These are phyloP conservation scores for Eutrema yunnanense DNA, from an alignment of 345 rosid genomes.

Conservation along the genomic window DNA sequence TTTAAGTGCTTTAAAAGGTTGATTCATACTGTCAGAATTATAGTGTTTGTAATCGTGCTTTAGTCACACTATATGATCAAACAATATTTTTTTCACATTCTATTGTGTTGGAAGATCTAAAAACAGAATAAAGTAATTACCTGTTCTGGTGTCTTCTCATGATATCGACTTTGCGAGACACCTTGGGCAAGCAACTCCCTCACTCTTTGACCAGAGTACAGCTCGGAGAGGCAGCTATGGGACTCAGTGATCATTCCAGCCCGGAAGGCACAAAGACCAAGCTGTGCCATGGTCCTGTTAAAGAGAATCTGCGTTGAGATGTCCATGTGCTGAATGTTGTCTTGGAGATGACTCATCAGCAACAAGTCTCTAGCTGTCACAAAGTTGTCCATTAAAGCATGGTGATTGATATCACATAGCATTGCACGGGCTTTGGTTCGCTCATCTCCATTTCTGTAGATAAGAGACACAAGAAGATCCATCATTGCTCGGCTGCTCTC, in stretches of 20 bases:
- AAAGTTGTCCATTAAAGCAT: slow-evolving; percentile 77
- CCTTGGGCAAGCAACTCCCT: slow-evolving; percentile 98
- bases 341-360: slow-evolving; percentile 94
- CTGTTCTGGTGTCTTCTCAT: slow-evolving; percentile 98
- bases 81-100: neutral
- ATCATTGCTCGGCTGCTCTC: slow-evolving; percentile 84
- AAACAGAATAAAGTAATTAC: slow-evolving; percentile 26
- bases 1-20: neutral
- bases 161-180: slow-evolving; percentile 82
- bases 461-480: slow-evolving; percentile 82
- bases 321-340: slow-evolving; percentile 82
- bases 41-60: neutral
- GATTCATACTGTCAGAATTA: neutral
- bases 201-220: slow-evolving; percentile 89
- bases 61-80: neutral
- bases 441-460: slow-evolving; percentile 89
- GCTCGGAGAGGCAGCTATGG: slow-evolving; percentile 84
- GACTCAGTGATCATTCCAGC: slow-evolving; percentile 71
- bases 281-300: slow-evolving; percentile 95
- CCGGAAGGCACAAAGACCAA: slow-evolving; percentile 90
- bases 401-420: slow-evolving; percentile 95
- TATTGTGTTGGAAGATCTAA: neutral
- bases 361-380: slow-evolving; percentile 71
- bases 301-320: slow-evolving; percentile 90
- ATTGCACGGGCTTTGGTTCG: slow-evolving; percentile 96